A percentile compares a stretch with the other conserved stretches of the same genome.
phyloP scores from a whole-genome alignment of 2,329 filamentous ascomycete genomes.

The Aspergillus awamori region DNA sequence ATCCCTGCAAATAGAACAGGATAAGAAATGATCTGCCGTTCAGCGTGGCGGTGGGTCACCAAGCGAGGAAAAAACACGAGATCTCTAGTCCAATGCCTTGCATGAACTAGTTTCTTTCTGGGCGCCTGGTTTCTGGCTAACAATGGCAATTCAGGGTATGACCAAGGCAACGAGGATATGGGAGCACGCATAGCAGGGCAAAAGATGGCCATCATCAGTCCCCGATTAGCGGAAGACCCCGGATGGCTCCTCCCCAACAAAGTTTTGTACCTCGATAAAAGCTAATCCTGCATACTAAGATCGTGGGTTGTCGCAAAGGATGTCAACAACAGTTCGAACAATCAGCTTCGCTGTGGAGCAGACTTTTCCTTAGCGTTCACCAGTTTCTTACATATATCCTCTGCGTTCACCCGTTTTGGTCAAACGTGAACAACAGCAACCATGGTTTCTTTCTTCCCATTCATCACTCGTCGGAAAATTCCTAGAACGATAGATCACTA shows the following conservation, averaged over 20 bases:
- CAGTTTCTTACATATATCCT: neutral
- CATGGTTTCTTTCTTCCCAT: neutral
- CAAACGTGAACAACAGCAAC: neutral
- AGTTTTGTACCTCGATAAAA: neutral
- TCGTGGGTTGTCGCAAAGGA: neutral
- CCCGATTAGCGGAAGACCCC: neutral
- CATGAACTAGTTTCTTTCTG: neutral
- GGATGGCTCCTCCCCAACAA: neutral
- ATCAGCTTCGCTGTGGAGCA: slow-evolving; percentile 3
- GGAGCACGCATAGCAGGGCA: neutral
- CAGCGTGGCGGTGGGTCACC: neutral
- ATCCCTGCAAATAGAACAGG: neutral
- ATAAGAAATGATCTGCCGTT: neutral
- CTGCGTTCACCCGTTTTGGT: slow-evolving; percentile 2
- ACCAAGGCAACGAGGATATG: neutral
- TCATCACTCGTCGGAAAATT: neutral
- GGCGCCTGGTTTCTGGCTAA: neutral
- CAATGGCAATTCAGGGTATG: neutral
- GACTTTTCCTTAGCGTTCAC: neutral
- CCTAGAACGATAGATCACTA: neutral
- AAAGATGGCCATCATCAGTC: neutral
- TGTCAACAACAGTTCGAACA: neutral
- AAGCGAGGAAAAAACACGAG: neutral
- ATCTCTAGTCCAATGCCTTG: neutral
- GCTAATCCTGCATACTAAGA: neutral